Conservation (phyloP, 805 yeast genomes). For the Candida pseudofarinosa region DNA sequence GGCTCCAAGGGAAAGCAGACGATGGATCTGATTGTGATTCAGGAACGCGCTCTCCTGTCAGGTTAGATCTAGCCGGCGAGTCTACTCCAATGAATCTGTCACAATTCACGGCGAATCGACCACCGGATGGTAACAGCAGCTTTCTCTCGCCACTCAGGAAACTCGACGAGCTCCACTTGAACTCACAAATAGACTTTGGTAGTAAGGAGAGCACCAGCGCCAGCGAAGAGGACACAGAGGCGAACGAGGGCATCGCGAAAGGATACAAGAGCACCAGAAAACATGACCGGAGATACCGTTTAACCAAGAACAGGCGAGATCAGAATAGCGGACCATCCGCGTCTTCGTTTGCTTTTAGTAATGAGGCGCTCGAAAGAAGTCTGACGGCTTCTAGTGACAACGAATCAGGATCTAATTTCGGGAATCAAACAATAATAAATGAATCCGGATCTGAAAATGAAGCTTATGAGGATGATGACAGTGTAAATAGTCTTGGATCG, state of each 20-base stretch:
- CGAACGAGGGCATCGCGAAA: not conserved
- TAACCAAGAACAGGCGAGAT: not conserved
- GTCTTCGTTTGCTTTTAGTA: not conserved
- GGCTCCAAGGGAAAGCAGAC: constrained; percentile 3
- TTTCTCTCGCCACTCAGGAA: constrained; percentile 34
- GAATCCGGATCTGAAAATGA: constrained; percentile 16
- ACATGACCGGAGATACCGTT: not conserved
- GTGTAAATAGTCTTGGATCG: not conserved
- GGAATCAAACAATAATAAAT: constrained; percentile 23
- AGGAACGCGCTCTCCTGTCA: constrained; percentile 6
- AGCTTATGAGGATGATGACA: constrained; percentile 4
- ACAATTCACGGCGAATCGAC: not conserved
- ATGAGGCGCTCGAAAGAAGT: not conserved
- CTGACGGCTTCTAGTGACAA: not conserved
- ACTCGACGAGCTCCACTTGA: constrained; percentile 30
- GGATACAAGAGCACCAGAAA: not conserved
- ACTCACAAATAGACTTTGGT: constrained; percentile 8
- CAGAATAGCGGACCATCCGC: not conserved
- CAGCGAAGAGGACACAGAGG: not conserved
- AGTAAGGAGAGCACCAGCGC: not conserved
- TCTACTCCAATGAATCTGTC: constrained; percentile 8
- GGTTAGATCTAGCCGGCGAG: constrained; percentile 8
- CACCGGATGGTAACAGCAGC: constrained; percentile 1
- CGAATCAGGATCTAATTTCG: constrained; percentile 12
- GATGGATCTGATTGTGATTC: constrained; percentile 5